phyloP scores from a whole-genome alignment of 192 early-diverging fungal species.

The Blastocladiella britannica region DNA sequence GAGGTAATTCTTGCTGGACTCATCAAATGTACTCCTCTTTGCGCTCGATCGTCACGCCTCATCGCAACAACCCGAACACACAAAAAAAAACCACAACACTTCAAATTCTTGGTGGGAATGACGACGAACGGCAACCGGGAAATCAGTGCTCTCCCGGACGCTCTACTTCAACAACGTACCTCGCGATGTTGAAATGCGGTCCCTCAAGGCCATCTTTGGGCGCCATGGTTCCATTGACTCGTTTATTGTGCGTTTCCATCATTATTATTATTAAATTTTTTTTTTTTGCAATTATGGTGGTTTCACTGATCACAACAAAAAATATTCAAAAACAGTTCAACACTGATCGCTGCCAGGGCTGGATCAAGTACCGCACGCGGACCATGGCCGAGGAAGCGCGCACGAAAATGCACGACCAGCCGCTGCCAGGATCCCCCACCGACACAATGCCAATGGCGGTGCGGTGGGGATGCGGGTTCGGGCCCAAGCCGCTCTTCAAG shows the following conservation, averaged over 20 bases:
- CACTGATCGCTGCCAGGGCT: neutral
- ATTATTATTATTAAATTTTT: neutral
- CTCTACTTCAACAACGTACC: neutral
- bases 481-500: neutral
- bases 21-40: no score
- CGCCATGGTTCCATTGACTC: neutral
- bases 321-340: neutral
- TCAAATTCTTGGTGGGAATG: no score
- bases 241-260: neutral
- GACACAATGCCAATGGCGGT: neutral
- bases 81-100: no score
- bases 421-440: no score
- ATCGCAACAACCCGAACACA: no score
- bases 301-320: neutral
- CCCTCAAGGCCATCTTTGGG: neutral
- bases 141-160: neutral
- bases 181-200: neutral
- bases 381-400: neutral
- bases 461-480: neutral
- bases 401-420: neutral
- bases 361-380: neutral
- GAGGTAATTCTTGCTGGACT: no score
- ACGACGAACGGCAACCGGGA: no score
- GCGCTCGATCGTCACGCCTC: no score
- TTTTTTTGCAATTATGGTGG: neutral